Conservation (phyloP, 495 filamentous ascomycete genomes). For the Xylaria curta region DNA sequence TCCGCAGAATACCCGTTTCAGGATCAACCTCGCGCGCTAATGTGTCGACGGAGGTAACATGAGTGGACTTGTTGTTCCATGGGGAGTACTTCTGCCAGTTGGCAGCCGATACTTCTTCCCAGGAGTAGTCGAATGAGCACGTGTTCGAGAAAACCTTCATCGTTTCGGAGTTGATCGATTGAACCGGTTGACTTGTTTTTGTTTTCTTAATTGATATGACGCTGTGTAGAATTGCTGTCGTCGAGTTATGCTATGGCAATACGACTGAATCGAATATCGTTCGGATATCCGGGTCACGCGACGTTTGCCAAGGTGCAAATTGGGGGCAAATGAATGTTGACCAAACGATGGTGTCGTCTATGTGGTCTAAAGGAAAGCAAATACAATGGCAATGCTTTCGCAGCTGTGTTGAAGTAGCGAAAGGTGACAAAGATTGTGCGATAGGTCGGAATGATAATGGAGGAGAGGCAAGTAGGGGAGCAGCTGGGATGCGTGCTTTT, state of each 20-base stretch:
- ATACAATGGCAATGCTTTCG: conserved; percentile 6
- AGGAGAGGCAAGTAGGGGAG: not conserved
- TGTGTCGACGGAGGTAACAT: conserved; percentile 95
- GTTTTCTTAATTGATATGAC: not conserved
- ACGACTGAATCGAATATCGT: conserved; percentile 17
- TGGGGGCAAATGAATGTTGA: conserved; percentile 23
- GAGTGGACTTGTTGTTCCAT: conserved; percentile 94
- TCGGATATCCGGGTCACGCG: conserved; percentile 36
- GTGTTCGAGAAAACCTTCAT: conserved; percentile 96
- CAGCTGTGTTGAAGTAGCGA: conserved; percentile 9
- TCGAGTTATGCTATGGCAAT: conserved; percentile 11
- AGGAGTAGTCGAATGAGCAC: conserved; percentile 94
- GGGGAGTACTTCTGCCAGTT: conserved; percentile 99
- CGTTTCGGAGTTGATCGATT: conserved; percentile 27
- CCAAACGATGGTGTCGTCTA: conserved; percentile 10
- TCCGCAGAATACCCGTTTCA: conserved; percentile 85
- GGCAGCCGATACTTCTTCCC: conserved; percentile 97
- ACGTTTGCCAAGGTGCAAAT: conserved; percentile 18
- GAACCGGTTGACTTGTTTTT: not conserved
- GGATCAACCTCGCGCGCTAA: conserved; percentile 81
- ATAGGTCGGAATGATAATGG: not conserved
- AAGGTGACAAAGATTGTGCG: not conserved
- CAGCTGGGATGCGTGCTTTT: conserved; percentile 22
- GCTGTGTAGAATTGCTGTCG: not conserved
- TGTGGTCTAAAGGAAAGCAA: conserved; percentile 10